Evolutionary conservation across 106 monocot genomes (phyloP).

Genomic region (Dendrobium catenatum): DNA sequence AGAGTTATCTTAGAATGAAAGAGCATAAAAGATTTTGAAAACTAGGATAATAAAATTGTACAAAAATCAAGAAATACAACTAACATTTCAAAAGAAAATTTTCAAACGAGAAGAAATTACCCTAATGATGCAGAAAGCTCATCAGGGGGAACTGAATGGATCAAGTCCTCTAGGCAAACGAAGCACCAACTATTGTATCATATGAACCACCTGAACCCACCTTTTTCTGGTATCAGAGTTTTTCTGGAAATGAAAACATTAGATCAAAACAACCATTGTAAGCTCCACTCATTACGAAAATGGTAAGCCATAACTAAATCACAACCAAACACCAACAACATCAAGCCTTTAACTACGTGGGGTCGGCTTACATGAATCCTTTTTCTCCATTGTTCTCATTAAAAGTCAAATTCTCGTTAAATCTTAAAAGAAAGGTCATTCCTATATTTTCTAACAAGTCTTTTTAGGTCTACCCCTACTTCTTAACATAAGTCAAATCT

Average conservation of each 20-base stretch:
- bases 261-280: background rate
- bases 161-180: conserved; percentile 93
- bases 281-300: background rate
- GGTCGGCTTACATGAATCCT: too few species aligned
- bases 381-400: too few species aligned
- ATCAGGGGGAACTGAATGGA: conserved; percentile 93
- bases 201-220: conserved; percentile 42
- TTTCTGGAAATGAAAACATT: conserved; percentile 31
- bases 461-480: too few species aligned
- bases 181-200: conserved; percentile 81
- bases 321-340: background rate
- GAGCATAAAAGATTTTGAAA: background rate
- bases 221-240: conserved; percentile 49
- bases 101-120: conserved; percentile 27
- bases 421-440: too few species aligned
- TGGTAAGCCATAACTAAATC: background rate
- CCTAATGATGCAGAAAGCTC: conserved; percentile 92
- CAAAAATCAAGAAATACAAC: background rate
- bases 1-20: background rate
- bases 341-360: too few species aligned
- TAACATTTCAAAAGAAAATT: background rate
- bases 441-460: too few species aligned
- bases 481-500: too few species aligned
- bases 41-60: background rate
- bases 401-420: too few species aligned